A percentile compares a stretch with the other conserved stretches of the same genome.
Conservation (phyloP, 768 basidiomycete genomes). For the Pleurotus tuoliensis region DNA sequence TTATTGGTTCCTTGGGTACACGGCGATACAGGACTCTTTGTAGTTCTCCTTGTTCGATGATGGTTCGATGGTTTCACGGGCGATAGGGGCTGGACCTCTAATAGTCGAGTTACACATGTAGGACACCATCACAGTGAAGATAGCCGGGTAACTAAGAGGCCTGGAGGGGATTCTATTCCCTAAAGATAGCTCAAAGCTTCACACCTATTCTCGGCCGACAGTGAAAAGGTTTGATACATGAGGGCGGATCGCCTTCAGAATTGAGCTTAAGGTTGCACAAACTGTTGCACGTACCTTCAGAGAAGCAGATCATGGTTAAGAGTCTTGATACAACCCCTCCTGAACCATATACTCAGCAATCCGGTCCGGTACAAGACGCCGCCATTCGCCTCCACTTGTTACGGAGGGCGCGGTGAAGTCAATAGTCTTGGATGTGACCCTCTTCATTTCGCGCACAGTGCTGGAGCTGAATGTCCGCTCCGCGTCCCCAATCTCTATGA, state of each 20-base stretch:
- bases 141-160: no score
- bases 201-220: neutral
- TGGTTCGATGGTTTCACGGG: neutral
- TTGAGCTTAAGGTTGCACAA: conserved; percentile 1
- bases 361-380: conserved; percentile 36
- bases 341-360: conserved; percentile 51
- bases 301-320: neutral
- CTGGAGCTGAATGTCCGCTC: conserved; percentile 68
- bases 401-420: conserved; percentile 16
- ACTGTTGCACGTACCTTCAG: conserved; percentile 1
- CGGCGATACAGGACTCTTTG: neutral
- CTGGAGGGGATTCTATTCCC: neutral
- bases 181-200: neutral
- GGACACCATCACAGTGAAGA: neutral
- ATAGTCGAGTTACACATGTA: neutral
- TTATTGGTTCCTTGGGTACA: neutral
- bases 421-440: neutral
- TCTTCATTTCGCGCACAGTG: conserved; percentile 49
- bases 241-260: conserved; percentile 8
- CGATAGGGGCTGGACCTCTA: conserved; percentile 3
- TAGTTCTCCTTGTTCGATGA: no score
- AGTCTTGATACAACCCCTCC: conserved; percentile 38
- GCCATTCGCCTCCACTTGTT: conserved; percentile 31
- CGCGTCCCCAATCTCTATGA: conserved; percentile 59
- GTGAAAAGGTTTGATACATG: conserved; percentile 5